phyloP scores from a whole-genome alignment of 257 asterid genomes.

The Salvia hispanica region DNA sequence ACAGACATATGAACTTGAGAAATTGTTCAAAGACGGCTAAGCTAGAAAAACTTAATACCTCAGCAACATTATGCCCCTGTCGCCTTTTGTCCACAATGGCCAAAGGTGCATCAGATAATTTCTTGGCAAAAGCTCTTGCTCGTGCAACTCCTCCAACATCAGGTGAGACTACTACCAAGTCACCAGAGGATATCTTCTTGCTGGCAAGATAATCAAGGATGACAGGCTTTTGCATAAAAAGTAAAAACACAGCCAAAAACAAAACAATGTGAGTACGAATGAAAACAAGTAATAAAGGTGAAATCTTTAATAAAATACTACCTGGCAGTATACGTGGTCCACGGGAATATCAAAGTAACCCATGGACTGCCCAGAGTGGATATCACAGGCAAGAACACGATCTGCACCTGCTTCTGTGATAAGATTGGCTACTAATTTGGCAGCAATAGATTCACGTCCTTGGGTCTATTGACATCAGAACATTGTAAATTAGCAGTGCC shows the following conservation, averaged over 20 bases:
- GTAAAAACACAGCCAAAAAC: not conserved
- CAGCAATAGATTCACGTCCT: constrained; percentile 93
- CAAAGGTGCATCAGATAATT: constrained; percentile 92
- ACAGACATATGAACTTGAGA: constrained; percentile 8
- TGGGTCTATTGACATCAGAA: constrained; percentile 56
- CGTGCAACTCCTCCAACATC: constrained; percentile 98
- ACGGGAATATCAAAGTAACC: constrained; percentile 95
- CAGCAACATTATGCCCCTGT: constrained; percentile 81
- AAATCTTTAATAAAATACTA: constrained; percentile 41
- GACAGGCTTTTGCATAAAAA: constrained; percentile 63
- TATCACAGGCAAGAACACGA: constrained; percentile 93
- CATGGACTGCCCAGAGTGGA: constrained; percentile 94
- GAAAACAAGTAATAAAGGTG: constrained; percentile 4
- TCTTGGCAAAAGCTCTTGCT: constrained; percentile 92
- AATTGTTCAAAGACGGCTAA: constrained; percentile 25
- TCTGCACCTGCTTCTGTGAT: constrained; percentile 91
- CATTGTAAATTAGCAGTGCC: constrained; percentile 17
- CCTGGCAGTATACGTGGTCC: constrained; percentile 92
- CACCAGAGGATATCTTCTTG: constrained; percentile 73
- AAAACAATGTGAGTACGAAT: constrained; percentile 2
- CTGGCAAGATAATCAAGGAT: constrained; percentile 95
- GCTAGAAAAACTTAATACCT: constrained; percentile 50
- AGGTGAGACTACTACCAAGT: constrained; percentile 92
- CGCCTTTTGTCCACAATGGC: constrained; percentile 98
- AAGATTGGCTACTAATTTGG: constrained; percentile 83